Percentiles rank a stretch among this genome's conserved stretches.
phyloP scores from a whole-genome alignment of 495 filamentous ascomycete species.

The Penicillium cinerascens region DNA sequence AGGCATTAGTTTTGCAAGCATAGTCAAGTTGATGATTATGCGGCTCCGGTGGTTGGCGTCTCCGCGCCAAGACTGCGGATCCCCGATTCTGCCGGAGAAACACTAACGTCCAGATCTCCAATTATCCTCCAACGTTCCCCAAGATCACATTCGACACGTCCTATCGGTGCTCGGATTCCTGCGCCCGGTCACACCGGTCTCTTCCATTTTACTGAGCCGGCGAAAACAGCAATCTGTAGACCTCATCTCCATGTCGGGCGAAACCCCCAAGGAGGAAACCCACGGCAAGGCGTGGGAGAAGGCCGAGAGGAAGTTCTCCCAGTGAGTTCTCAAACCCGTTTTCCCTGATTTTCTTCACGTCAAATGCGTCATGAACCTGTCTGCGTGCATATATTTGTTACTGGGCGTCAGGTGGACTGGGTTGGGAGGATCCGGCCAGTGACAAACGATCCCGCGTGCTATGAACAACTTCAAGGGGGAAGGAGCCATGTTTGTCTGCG shows the following conservation, averaged over 20 bases:
- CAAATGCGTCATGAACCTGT: neutral
- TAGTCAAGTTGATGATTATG: neutral
- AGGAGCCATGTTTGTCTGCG: too few relatives aligned
- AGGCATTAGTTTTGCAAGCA: too few relatives aligned
- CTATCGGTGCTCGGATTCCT: neutral
- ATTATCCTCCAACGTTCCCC: constrained; percentile 18
- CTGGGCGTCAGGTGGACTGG: neutral
- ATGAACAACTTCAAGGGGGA: neutral
- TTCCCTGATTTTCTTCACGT: neutral
- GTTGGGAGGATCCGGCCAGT: neutral
- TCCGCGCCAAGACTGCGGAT: constrained; percentile 33
- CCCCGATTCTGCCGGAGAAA: constrained; percentile 21
- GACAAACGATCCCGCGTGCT: neutral
- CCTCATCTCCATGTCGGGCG: constrained; percentile 12
- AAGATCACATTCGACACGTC: neutral
- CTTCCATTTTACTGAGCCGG: neutral
- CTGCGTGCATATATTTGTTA: neutral
- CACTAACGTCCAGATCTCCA: constrained; percentile 17
- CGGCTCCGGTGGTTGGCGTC: constrained; percentile 2
- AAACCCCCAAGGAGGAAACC: constrained; percentile 13
- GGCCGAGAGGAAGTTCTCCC: constrained; percentile 37
- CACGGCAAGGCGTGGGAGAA: constrained; percentile 36
- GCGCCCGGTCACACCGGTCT: neutral
- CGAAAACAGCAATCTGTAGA: neutral
- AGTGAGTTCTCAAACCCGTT: constrained; percentile 28